A percentile compares a stretch with the other conserved stretches of the same genome.
Evolutionary conservation across 768 basidiomycete genomes (phyloP).

Genomic region (Lactarius tabidus): DNA sequence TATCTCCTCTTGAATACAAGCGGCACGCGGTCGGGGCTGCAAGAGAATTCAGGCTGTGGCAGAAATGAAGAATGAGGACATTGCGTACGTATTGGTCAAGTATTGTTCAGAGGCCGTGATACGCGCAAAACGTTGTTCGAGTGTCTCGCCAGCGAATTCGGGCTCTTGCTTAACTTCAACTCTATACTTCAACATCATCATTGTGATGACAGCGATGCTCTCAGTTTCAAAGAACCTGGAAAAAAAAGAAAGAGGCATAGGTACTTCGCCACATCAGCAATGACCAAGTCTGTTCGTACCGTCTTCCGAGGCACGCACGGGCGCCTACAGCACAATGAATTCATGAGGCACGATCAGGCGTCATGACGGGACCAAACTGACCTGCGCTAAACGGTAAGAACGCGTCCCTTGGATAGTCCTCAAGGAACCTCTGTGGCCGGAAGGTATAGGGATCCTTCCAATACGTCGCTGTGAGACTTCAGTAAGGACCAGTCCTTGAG

Average conservation of each 20-base stretch:
- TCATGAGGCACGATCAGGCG: not conserved
- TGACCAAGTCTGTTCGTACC: constrained; percentile 10
- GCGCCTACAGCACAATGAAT: constrained; percentile 10
- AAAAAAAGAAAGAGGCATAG: not conserved
- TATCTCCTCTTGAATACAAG: constrained; percentile 24
- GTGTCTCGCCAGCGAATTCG: constrained; percentile 43
- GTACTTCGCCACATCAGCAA: no score
- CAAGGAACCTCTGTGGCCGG: constrained; percentile 36
- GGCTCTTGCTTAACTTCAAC: constrained; percentile 48
- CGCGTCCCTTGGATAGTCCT: constrained; percentile 33
- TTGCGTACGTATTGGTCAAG: constrained; percentile 14
- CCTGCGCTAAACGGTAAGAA: constrained; percentile 34
- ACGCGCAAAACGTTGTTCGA: constrained; percentile 39
- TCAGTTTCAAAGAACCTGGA: constrained; percentile 48
- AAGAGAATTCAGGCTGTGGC: not conserved
- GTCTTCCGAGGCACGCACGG: constrained; percentile 27
- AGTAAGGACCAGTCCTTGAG: not conserved
- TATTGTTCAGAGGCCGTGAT: not conserved
- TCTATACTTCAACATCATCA: constrained; percentile 43
- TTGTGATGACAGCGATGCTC: constrained; percentile 43
- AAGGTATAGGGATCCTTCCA: constrained; percentile 52
- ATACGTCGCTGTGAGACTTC: constrained; percentile 42
- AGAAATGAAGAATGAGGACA: no score
- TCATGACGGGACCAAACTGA: not conserved
- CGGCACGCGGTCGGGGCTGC: constrained; percentile 23